Base-by-base conservation (phyloP, 2,329 filamentous ascomycete species). In the Reticulascus tulasneorum region DNA sequence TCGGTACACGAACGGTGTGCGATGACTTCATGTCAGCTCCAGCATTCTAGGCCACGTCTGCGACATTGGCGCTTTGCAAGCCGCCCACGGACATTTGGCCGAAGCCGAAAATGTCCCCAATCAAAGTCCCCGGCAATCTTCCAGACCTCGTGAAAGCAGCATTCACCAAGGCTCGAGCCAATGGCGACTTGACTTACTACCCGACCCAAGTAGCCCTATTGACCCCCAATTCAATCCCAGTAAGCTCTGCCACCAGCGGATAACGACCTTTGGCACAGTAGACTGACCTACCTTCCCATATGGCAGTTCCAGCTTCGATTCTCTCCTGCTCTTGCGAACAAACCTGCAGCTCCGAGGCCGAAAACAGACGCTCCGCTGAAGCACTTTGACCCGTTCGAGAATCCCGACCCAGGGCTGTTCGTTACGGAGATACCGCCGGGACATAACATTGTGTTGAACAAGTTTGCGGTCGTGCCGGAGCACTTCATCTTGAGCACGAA, bases 401-500 rank as follows among this genome's bases (percentile, higher is more conserved):
- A 77, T 40, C 82, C 82, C 0, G 57, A 70, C 0, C 50, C 64
- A 4, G 63, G 69, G 6, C 70, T 83, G 37, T 63, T 82, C 23
- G 58, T 80, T 27, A 56, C 71, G 12, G 55, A 58, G 18, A 51
- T 84, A 7, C 64, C 64, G 2, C 63, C 75, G 1, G 28, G 28
- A 2, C 82, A 88, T 56, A 69, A 72, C 40, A 67, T 87, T 26
- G 76, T 88, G 2, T 64, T 88, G 25, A 88, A 88, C 66, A 88
- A 87, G 57, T 88, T 84, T 49, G 82, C 84, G 31, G 62, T 88
- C 31, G 80, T 85, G 6, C 72, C 75, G 0, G 71, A 80, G 49
- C 84, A 88, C 60, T 85, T 84, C 53, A 85, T 88, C 47, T 69
- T 88, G 30, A 75, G 78, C 0, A 88, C 84, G 0, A 73, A 62